Evolutionary conservation across 768 basidiomycete genomes (phyloP).

Genomic region (Multifurca ochricompacta): DNA sequence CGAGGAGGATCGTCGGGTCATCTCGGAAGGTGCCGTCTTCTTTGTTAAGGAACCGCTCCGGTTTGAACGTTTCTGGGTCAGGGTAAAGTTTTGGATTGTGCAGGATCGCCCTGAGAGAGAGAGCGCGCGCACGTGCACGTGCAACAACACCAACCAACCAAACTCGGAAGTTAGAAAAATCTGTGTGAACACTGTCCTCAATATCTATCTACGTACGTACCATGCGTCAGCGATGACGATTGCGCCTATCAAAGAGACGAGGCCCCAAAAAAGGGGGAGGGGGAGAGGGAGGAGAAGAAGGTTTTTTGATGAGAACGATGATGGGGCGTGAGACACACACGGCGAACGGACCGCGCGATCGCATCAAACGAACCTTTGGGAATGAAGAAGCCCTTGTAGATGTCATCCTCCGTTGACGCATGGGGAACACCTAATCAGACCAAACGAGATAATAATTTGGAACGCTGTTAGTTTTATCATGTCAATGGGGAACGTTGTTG

Average conservation of each 20-base stretch:
- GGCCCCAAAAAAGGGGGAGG: no score
- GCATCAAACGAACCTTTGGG: conserved; percentile 2
- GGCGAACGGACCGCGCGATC: background rate
- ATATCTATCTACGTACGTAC: background rate
- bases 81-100: conserved; percentile 10
- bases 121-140: no score
- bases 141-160: no score
- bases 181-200: no score
- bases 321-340: background rate
- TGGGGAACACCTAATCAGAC: background rate
- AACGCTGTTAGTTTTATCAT: no score
- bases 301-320: background rate
- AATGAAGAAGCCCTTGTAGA: conserved; percentile 8
- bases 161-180: no score
- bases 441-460: no score
- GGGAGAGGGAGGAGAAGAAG: no score
- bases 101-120: conserved; percentile 16
- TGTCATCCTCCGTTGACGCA: background rate
- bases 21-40: conserved; percentile 14
- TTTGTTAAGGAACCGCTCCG: conserved; percentile 16
- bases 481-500: no score
- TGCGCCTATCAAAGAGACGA: no score
- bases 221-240: conserved; percentile 6
- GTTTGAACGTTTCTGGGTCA: conserved; percentile 17
- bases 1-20: background rate